Percentiles rank a stretch among this genome's conserved stretches.
phyloP scores from a whole-genome alignment of 164 flowering plant species.

The Tinospora cordifolia region DNA sequence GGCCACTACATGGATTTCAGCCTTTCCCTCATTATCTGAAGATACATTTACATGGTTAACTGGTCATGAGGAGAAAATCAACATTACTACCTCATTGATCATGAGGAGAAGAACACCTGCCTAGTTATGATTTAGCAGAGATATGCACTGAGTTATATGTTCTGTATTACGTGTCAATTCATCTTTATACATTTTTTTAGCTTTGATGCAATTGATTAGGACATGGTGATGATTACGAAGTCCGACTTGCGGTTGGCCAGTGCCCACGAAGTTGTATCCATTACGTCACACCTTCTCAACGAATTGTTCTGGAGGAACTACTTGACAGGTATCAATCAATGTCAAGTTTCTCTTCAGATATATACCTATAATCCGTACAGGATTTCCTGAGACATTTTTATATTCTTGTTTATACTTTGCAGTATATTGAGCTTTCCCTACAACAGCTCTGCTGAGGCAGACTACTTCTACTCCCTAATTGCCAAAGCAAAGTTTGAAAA shows the following conservation, averaged over 20 bases:
- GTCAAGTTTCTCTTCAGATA: neutral
- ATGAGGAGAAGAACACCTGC: neutral
- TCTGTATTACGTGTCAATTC: neutral
- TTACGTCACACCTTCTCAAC: constrained; percentile 86
- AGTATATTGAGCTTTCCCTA: constrained; percentile 58
- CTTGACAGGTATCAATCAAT: constrained; percentile 47
- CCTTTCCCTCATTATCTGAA: no score
- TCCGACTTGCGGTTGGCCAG: constrained; percentile 79
- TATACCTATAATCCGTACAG: no score
- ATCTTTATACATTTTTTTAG: no score
- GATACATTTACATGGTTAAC: no score
- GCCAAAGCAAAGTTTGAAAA: constrained; percentile 77
- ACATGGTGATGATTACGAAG: constrained; percentile 58
- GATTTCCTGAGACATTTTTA: neutral
- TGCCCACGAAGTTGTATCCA: constrained; percentile 91
- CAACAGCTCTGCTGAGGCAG: constrained; percentile 57
- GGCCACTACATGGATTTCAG: no score
- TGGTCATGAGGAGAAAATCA: no score
- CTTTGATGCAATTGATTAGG: constrained; percentile 29
- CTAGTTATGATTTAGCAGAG: neutral
- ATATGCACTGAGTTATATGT: neutral
- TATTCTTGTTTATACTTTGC: constrained; percentile 8
- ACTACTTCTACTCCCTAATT: constrained; percentile 67
- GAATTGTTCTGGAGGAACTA: constrained; percentile 77
- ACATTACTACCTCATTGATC: neutral